Percentiles rank a stretch among this genome's conserved stretches.
phyloP scores from a whole-genome alignment of 176 grass and related monocot species.

The Carex cristatella region DNA sequence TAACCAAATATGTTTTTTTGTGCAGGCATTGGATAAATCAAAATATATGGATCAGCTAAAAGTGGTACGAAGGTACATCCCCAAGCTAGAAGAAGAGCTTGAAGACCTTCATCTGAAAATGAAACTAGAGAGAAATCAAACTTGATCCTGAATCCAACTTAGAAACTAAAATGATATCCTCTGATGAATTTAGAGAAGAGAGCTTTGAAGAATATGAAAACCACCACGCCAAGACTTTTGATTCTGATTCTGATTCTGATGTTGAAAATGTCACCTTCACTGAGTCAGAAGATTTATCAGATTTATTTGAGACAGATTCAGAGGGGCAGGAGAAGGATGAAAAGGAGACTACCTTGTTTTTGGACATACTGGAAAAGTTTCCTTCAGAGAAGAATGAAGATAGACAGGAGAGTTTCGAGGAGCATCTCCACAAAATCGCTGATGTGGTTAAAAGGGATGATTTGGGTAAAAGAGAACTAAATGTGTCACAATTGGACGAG shows the following conservation, averaged over 20 bases:
- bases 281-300: constrained; percentile 74
- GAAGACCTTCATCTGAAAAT: constrained; percentile 62
- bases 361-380: constrained; percentile 76
- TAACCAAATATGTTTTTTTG: constrained; percentile 14
- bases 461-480: constrained; percentile 60
- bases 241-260: constrained; percentile 39
- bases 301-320: constrained; percentile 88
- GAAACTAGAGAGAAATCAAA: constrained; percentile 51
- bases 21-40: constrained; percentile 92
- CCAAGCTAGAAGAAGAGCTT: constrained; percentile 82
- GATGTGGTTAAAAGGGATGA: constrained; percentile 49
- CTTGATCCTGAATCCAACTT: constrained; percentile 19
- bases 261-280: constrained; percentile 49
- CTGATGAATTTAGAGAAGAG: constrained; percentile 27
- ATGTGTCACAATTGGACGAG: constrained; percentile 76
- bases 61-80: constrained; percentile 64
- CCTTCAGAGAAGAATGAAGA: constrained; percentile 34
- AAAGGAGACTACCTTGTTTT: constrained; percentile 47
- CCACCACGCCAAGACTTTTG: constrained; percentile 31
- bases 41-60: constrained; percentile 59
- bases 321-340: constrained; percentile 43
- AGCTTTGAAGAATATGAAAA: constrained; percentile 30
- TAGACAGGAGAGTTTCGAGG: constrained; percentile 70
- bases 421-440: constrained; percentile 75
- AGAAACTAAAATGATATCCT: constrained; percentile 15